Evolutionary conservation across 2,329 filamentous ascomycete species (phyloP).

Genomic region (Dothistroma septosporum): DNA sequence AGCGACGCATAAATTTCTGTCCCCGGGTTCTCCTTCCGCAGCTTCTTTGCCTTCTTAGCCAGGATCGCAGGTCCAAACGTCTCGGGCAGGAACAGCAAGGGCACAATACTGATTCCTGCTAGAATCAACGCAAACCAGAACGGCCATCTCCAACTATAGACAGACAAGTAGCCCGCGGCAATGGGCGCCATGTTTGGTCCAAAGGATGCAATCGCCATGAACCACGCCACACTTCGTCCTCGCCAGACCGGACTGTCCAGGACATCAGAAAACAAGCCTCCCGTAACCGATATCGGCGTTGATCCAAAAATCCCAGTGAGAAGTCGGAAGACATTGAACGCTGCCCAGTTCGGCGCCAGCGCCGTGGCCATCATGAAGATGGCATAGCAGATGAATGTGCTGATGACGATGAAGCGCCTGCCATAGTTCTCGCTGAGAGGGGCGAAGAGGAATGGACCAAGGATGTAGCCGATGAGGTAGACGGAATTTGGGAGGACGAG

Average conservation of each 20-base stretch:
- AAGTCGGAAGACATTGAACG: constrained; percentile 17
- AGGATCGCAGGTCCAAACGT: constrained; percentile 41
- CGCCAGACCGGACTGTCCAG: constrained; percentile 14
- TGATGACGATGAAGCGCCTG: constrained; percentile 38
- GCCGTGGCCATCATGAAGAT: constrained; percentile 42
- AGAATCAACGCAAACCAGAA: constrained; percentile 19
- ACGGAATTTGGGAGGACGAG: constrained; percentile 44
- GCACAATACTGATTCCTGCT: constrained; percentile 10
- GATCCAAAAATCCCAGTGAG: constrained; percentile 15
- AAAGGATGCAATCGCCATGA: constrained; percentile 17
- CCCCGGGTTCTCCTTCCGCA: constrained; percentile 52
- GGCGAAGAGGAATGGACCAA: constrained; percentile 43
- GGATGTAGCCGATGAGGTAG: constrained; percentile 42
- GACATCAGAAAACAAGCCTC: constrained; percentile 19
- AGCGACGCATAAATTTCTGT: constrained; percentile 54
- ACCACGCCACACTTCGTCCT: constrained; percentile 18
- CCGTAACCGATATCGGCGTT: constrained; percentile 18
- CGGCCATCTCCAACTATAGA: constrained; percentile 17
- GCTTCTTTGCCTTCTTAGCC: constrained; percentile 44
- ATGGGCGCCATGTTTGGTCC: constrained; percentile 14
- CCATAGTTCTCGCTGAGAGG: constrained; percentile 42
- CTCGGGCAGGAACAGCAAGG: constrained; percentile 36
- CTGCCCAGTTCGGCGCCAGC: constrained; percentile 32
- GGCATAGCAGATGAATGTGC: constrained; percentile 14
- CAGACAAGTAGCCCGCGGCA: constrained; percentile 13